Evolutionary conservation across 768 basidiomycete genomes (phyloP).

Genomic region (Hericium erinaceus): DNA sequence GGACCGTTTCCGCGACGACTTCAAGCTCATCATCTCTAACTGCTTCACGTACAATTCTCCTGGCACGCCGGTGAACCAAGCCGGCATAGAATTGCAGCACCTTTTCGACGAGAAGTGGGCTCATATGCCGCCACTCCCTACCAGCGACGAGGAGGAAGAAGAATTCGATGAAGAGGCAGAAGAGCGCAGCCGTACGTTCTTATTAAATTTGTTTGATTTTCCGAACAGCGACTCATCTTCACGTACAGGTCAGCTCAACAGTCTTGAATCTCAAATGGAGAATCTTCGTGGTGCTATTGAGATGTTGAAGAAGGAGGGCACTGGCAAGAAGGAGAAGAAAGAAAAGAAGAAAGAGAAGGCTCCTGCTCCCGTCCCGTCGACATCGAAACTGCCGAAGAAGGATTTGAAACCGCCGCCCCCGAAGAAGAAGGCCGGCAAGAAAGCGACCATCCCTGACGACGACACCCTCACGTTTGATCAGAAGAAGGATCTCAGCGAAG

Average conservation of each 20-base stretch:
- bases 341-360: slow-evolving; percentile 50
- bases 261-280: slow-evolving; percentile 78
- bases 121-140: slow-evolving; percentile 51
- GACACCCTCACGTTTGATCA: slow-evolving; percentile 89
- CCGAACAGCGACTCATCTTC: slow-evolving; percentile 9
- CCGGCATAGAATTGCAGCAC: slow-evolving; percentile 76
- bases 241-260: slow-evolving; percentile 53
- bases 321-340: slow-evolving; percentile 58
- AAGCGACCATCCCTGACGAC: slow-evolving; percentile 54
- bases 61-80: slow-evolving; percentile 77
- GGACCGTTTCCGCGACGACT: slow-evolving; percentile 78
- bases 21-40: slow-evolving; percentile 92
- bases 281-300: slow-evolving; percentile 63
- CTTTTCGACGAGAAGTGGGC: slow-evolving; percentile 93
- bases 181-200: slow-evolving; percentile 51
- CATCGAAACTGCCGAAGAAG: slow-evolving; percentile 44
- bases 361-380: slow-evolving; percentile 46
- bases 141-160: slow-evolving; percentile 47
- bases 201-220: slow-evolving; percentile 1
- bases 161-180: slow-evolving; percentile 63
- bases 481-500: slow-evolving; percentile 97
- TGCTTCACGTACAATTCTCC: slow-evolving; percentile 89
- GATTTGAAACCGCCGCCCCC: slow-evolving; percentile 34
- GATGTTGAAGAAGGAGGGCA: slow-evolving; percentile 38
- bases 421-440: slow-evolving; percentile 60